Base-by-base conservation (phyloP, 164 flowering plant species). In the Saururus chinensis region DNA sequence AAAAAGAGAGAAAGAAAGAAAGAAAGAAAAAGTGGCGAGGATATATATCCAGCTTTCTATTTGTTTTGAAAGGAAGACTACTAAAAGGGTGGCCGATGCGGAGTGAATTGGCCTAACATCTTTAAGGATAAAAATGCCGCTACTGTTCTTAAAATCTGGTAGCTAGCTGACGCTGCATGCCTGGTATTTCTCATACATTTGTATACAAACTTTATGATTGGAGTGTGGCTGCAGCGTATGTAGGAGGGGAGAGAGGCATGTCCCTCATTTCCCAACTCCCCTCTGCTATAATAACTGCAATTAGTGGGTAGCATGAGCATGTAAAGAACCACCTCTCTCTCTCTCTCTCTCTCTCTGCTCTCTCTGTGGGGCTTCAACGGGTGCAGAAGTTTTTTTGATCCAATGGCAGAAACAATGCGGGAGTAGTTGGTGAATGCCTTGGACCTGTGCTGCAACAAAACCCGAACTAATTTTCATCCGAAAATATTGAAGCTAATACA, bases 221-320 rank as follows among this genome's bases (percentile, higher is more conserved):
- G 49, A 7, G 14, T 12, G 2, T 9, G 14, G 10, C 30, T 55
- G 35, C 16, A 37, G 23, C 23, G 30, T 17, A 42, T 56, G 37
- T 10, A 40, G 41, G 63, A 61, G 24, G 24, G 68, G 59, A 16
- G 53, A 52, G 53, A 66, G 52, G 68, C 63, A 66, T 52, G 68
- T 51, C 30, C 25, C 21, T 62, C 68, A 40, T 66, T 66, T 59
- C 63, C 59, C 68, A 66, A 66, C 68, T 57, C 51, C 68, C 57
- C 12, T 14, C 19, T 35, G 57, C 22, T 51, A 60, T 10, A 61
- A 52, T 51, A 65, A 59, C 58, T 14, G 63, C 49, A 65, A 10
- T 20, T 1, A 30, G 51, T 23, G 60, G 42, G 30, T 60, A 53
- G 40, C 40, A 65, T 57, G 66, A 56, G 53, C 66, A 64, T 64